These are phyloP conservation scores for Pseudoscleropodium purum DNA, from an alignment of 225 moss, liverwort and hornwort genomes.

Conservation along the genomic window DNA sequence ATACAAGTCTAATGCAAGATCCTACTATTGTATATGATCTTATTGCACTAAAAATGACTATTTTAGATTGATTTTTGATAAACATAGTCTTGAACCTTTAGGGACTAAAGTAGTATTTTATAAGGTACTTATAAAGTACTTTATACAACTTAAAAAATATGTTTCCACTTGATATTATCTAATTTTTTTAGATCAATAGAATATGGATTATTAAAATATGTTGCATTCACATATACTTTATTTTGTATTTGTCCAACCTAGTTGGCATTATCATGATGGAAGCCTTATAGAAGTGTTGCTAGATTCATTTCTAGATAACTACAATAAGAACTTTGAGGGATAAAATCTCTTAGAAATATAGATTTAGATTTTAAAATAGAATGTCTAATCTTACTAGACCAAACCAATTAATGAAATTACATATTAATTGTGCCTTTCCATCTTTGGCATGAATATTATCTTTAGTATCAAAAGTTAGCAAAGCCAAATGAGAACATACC, in stretches of 20 bases:
- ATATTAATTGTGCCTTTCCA: background rate
- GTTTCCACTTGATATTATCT: background rate
- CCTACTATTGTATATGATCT: background rate
- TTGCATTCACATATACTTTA: background rate
- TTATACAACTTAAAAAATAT: too few relatives aligned
- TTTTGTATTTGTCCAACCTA: background rate
- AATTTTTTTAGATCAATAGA: background rate
- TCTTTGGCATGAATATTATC: background rate
- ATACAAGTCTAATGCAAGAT: background rate
- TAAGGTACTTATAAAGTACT: background rate
- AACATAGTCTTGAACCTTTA: background rate
- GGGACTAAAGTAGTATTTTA: background rate
- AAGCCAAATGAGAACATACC: background rate
- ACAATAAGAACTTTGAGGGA: background rate
- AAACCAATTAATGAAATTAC: background rate
- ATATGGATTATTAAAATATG: background rate
- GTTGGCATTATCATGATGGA: background rate
- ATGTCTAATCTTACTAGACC: background rate
- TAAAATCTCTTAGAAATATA: background rate
- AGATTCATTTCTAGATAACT: background rate
- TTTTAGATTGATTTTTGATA: background rate
- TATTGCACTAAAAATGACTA: background rate
- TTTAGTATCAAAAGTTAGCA: background rate
- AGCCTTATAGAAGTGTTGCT: background rate
- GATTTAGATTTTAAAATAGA: background rate